phyloP scores from a whole-genome alignment of 805 yeast genomes.

The Lipomyces yamadae region DNA sequence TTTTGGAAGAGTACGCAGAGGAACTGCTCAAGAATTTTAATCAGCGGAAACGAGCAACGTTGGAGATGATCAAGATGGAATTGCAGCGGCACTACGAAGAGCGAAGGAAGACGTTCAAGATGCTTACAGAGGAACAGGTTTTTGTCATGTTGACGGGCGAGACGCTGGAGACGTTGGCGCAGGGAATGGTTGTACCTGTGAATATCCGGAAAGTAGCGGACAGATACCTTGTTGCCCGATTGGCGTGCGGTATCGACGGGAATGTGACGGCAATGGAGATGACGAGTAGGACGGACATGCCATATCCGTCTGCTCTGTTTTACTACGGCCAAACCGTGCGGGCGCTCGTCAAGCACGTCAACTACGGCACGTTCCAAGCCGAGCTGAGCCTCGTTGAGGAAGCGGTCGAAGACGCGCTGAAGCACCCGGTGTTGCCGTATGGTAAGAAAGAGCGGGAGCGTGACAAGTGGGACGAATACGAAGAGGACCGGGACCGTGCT shows the following conservation, averaged over 20 bases:
- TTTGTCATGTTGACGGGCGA: slow-evolving; percentile 93
- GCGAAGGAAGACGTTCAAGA: slow-evolving; percentile 71
- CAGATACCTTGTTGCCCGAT: slow-evolving; percentile 52
- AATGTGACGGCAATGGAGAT: slow-evolving; percentile 46
- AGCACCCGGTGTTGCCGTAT: slow-evolving; percentile 40
- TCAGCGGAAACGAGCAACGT: slow-evolving; percentile 75
- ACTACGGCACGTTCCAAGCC: slow-evolving; percentile 75
- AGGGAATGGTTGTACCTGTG: slow-evolving; percentile 77
- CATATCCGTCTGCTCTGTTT: slow-evolving; percentile 54
- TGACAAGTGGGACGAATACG: slow-evolving; percentile 73
- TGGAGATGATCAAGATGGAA: slow-evolving; percentile 84
- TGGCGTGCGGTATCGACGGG: slow-evolving; percentile 68
- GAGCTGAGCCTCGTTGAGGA: slow-evolving; percentile 70
- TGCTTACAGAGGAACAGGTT: slow-evolving; percentile 68
- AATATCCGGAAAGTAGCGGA: slow-evolving; percentile 65
- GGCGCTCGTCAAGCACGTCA: slow-evolving; percentile 73
- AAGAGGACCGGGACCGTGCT: slow-evolving; percentile 68
- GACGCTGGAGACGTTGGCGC: slow-evolving; percentile 65
- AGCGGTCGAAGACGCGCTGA: slow-evolving; percentile 62
- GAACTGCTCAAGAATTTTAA: slow-evolving; percentile 69
- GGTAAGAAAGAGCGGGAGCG: slow-evolving; percentile 50
- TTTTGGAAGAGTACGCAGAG: slow-evolving; percentile 88
- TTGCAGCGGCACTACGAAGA: slow-evolving; percentile 87
- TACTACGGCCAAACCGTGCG: slow-evolving; percentile 81
- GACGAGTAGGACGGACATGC: slow-evolving; percentile 49